Conservation (phyloP, 108 stramenopile species). For the Epipyxis sp. region DNA sequence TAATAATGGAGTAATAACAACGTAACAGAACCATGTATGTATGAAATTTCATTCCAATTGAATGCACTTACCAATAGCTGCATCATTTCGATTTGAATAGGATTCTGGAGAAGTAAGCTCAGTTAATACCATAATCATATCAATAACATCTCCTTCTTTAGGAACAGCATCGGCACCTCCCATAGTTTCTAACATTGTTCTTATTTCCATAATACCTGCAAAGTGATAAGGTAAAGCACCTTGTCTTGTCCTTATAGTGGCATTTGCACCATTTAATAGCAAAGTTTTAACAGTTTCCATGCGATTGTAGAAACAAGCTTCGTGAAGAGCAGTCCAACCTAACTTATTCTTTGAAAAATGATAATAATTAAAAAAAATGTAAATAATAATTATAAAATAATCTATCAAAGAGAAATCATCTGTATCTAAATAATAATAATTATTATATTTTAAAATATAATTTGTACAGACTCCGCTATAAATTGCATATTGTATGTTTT, state of each 20-base stretch:
- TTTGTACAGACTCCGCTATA: no score
- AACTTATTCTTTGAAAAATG: slow-evolving; percentile 44
- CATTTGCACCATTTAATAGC: slow-evolving; percentile 49
- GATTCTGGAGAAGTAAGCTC: background rate
- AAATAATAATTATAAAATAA: no score
- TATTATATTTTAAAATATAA: no score
- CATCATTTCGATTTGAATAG: background rate
- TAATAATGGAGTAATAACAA: no score
- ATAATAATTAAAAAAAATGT: no score
- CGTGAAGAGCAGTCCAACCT: slow-evolving; percentile 61
- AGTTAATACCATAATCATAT: slow-evolving; percentile 10
- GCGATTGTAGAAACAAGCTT: slow-evolving; percentile 57
- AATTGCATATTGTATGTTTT: no score
- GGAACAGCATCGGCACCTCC: slow-evolving; percentile 41
- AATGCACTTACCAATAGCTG: slow-evolving; percentile 10
- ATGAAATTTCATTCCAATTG: no score
- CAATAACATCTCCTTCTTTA: slow-evolving; percentile 1
- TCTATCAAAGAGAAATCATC: no score
- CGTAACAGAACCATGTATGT: no score
- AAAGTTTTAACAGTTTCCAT: slow-evolving; percentile 48
- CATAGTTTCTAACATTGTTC: slow-evolving; percentile 39
- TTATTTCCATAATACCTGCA: slow-evolving; percentile 36
- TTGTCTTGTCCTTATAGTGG: slow-evolving; percentile 42
- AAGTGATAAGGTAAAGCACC: slow-evolving; percentile 55
- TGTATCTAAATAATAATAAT: no score